Evolutionary conservation across 805 yeast species (phyloP), one percentile per base, ranked within the genome.

Genomic region (Huiozyma sinensis): DNA sequence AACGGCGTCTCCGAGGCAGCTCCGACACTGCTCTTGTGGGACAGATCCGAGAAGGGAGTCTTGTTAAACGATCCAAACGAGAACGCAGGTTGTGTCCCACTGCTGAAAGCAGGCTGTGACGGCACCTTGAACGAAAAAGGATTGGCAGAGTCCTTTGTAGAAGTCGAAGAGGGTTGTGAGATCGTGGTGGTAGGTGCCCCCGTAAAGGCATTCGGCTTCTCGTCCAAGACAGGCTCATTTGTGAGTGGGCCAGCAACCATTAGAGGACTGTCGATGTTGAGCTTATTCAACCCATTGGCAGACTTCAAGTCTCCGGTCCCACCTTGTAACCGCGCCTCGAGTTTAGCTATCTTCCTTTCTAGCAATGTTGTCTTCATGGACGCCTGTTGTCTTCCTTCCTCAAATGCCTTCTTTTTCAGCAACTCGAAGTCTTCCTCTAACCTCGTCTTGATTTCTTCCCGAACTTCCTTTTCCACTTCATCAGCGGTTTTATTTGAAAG

Each of bases 371-470:
- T 55, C 45, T 61, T 63, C 56, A 58, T 53, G 5, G 50, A 44
- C 1, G 60, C 60, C 42, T 60, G 63, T 36, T 58, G 63, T 40
- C 54, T 55, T 3, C 65, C 65, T 47, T 58, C 63, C 45, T 58
- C 61, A 43, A 58, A 60, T 0, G 63, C 52, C 40, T 55, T 60
- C 44, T 57, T 55, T 35, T 52, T 55, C 6, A 50, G 43, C 7
- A 47, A 47, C 12, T 54, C 53, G 33, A 52, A 47, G 28, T 54
- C 46, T 7, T 41, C 52, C 28, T 47, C 49, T 27, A 54, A 24
- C 7, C 50, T 50, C 1, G 44, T 42, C 36, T 58, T 59, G 13
- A 60, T 28, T 37, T 61, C 52, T 24, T 51, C 43, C 29, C 44
- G 44, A 4, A 45, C 28, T 11, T 40, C 36, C 8, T 39, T 43